A percentile compares a stretch with the other conserved stretches of the same genome.
Evolutionary conservation across 75 land plant genomes (phyloP).

Genomic region (Sequoia sempervirens): DNA sequence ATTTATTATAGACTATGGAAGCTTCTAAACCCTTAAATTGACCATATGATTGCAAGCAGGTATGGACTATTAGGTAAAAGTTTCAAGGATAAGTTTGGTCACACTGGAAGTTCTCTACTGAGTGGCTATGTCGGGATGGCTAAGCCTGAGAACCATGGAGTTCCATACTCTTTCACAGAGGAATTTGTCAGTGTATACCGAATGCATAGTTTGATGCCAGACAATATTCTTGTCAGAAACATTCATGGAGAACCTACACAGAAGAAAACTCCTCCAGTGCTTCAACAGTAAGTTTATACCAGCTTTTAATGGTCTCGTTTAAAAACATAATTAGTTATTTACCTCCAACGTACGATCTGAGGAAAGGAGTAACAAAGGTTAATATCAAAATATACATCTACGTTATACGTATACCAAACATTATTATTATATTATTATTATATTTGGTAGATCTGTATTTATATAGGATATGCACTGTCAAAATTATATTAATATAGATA

Average conservation of each 20-base stretch:
- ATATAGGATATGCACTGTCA: too few species aligned
- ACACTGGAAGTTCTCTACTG: slow-evolving; percentile 23
- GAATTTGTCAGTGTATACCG: slow-evolving; percentile 62
- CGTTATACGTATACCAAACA: too few species aligned
- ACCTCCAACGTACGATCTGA: not conserved
- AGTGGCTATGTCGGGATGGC: slow-evolving; percentile 54
- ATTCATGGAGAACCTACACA: slow-evolving; percentile 17
- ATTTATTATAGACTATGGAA: too few species aligned
- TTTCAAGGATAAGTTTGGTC: slow-evolving; percentile 54
- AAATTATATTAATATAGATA: too few species aligned
- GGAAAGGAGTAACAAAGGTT: too few species aligned
- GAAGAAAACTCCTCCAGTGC: slow-evolving; percentile 22
- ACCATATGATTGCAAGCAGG: slow-evolving; percentile 21
- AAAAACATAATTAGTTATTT: not conserved
- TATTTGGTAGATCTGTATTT: too few species aligned
- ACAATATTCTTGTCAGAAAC: slow-evolving; percentile 34
- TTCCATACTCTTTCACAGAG: slow-evolving; percentile 74
- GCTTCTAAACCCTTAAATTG: too few species aligned
- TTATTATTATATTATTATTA: too few species aligned
- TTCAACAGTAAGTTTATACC: slow-evolving; percentile 25
- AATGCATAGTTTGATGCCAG: slow-evolving; percentile 65
- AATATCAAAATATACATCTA: too few species aligned
- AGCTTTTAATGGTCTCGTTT: not conserved
- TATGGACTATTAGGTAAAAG: slow-evolving; percentile 69
- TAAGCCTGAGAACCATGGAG: slow-evolving; percentile 60